Conservation (phyloP, 2,329 filamentous ascomycete species). For the Sporothrix variecibatus region DNA sequence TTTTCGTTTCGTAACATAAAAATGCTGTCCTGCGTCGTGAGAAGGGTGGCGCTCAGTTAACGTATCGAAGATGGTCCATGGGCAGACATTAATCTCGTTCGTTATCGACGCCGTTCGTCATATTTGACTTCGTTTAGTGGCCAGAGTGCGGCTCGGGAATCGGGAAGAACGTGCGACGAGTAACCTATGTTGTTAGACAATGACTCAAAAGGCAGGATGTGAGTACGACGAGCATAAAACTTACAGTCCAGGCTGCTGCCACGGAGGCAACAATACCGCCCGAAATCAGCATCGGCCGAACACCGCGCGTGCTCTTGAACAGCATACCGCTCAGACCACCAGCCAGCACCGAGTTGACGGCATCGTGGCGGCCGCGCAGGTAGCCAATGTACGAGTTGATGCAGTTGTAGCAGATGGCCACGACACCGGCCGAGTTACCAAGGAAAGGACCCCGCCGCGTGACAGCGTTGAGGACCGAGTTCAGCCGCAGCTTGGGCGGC, state of each 20-base stretch:
- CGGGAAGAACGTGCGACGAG: slow-evolving; percentile 35
- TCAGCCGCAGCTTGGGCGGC: slow-evolving; percentile 88
- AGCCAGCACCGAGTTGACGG: slow-evolving; percentile 82
- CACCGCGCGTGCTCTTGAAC: slow-evolving; percentile 92
- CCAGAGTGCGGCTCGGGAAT: slow-evolving; percentile 21
- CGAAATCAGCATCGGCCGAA: slow-evolving; percentile 92
- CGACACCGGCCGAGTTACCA: slow-evolving; percentile 92
- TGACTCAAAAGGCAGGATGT: not conserved
- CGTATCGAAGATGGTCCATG: not conserved
- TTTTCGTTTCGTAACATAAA: slow-evolving; percentile 14
- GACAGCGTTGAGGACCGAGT: slow-evolving; percentile 91
- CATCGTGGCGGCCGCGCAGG: slow-evolving; percentile 81
- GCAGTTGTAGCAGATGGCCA: slow-evolving; percentile 95
- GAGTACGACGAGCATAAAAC: slow-evolving; percentile 42
- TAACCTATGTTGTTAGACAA: slow-evolving; percentile 24
- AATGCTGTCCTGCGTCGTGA: not conserved
- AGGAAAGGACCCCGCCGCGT: slow-evolving; percentile 91
- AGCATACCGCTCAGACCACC: slow-evolving; percentile 88
- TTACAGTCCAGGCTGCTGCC: slow-evolving; percentile 88
- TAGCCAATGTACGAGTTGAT: slow-evolving; percentile 83
- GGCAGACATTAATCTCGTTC: not conserved
- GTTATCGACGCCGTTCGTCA: not conserved
- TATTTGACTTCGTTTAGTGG: not conserved
- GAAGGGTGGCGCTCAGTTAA: not conserved
- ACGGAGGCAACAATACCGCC: slow-evolving; percentile 83